Evolutionary conservation across 352 stramenopile species (phyloP).

Genomic region (Globisporangium apiculatum): DNA sequence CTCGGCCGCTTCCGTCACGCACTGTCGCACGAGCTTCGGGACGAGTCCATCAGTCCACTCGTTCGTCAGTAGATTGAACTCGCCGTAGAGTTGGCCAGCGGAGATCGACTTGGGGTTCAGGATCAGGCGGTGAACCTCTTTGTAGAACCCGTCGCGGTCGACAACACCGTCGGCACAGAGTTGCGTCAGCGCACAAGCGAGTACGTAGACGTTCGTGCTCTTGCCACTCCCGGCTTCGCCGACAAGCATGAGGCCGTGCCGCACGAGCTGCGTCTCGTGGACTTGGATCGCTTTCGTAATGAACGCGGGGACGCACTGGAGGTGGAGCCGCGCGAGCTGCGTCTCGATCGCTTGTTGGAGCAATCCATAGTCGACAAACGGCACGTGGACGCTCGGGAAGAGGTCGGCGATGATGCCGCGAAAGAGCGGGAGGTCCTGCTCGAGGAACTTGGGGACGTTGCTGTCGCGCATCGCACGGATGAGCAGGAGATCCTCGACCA

Average conservation of each 20-base stretch:
- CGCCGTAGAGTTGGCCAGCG: slow-evolving; percentile 91
- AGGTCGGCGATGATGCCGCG: slow-evolving; percentile 92
- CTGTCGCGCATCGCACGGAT: slow-evolving; percentile 95
- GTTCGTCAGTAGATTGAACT: slow-evolving; percentile 92
- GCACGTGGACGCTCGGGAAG: slow-evolving; percentile 91
- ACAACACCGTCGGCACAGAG: slow-evolving; percentile 73
- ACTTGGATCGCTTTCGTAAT: slow-evolving; percentile 87
- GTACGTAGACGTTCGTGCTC: slow-evolving; percentile 74
- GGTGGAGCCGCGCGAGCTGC: slow-evolving; percentile 58
- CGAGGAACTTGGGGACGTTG: slow-evolving; percentile 94
- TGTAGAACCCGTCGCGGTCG: slow-evolving; percentile 84
- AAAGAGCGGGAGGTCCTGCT: slow-evolving; percentile 93
- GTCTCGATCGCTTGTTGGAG: slow-evolving; percentile 87
- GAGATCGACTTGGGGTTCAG: slow-evolving; percentile 96
- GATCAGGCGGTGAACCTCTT: slow-evolving; percentile 79
- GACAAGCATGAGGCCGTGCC: slow-evolving; percentile 94
- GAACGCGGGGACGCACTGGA: slow-evolving; percentile 84
- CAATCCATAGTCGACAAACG: slow-evolving; percentile 91
- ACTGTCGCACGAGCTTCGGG: slow-evolving; percentile 89
- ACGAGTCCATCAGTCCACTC: slow-evolving; percentile 94
- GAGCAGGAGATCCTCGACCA: slow-evolving; percentile 91
- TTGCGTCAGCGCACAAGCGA: slow-evolving; percentile 64
- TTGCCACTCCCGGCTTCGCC: slow-evolving; percentile 89
- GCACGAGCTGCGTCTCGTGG: slow-evolving; percentile 87
- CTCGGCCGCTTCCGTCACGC: slow-evolving; percentile 68